Evolutionary conservation across 1,284 basidiomycete species (phyloP).

Genomic region (Amylostereum chailletii): DNA sequence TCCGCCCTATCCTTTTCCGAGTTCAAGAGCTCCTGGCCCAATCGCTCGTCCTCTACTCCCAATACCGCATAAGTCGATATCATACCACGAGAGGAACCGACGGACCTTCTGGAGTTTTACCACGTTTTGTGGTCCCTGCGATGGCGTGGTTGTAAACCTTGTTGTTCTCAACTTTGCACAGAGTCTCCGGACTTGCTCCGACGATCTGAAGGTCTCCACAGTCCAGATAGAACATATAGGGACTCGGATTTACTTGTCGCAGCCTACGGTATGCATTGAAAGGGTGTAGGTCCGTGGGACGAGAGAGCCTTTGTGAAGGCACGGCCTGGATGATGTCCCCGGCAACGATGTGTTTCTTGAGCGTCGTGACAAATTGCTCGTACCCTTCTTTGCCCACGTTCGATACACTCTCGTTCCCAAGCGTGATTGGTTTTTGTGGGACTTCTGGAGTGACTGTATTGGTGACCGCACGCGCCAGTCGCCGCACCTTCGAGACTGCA

Average conservation of each 20-base stretch:
- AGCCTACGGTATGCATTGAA: constrained; percentile 96
- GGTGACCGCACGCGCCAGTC: constrained; percentile 63
- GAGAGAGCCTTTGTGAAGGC: constrained; percentile 84
- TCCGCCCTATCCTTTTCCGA: constrained; percentile 96
- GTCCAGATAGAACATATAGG: constrained; percentile 99
- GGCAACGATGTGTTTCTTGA: constrained; percentile 92
- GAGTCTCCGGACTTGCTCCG: constrained; percentile 94
- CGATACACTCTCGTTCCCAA: constrained; percentile 69
- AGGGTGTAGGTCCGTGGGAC: constrained; percentile 85
- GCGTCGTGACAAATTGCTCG: constrained; percentile 82
- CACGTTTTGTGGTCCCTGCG: constrained; percentile 89
- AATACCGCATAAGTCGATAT: constrained; percentile 5
- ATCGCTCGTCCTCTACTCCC: constrained; percentile 71
- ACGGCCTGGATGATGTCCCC: constrained; percentile 99
- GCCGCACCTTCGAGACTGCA: constrained; percentile 70
- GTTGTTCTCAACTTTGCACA: constrained; percentile 91
- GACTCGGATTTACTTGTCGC: constrained; percentile 92
- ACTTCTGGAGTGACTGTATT: constrained; percentile 56
- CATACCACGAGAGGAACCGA: neutral
- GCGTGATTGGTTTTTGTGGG: constrained; percentile 55
- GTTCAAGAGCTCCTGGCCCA: constrained; percentile 67
- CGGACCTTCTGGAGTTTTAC: constrained; percentile 74
- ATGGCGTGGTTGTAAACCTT: constrained; percentile 98
- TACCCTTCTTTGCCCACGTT: constrained; percentile 96
- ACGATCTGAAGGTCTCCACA: constrained; percentile 91